Conservation (phyloP, 768 basidiomycete species). For the Lactifluus rugatus region DNA sequence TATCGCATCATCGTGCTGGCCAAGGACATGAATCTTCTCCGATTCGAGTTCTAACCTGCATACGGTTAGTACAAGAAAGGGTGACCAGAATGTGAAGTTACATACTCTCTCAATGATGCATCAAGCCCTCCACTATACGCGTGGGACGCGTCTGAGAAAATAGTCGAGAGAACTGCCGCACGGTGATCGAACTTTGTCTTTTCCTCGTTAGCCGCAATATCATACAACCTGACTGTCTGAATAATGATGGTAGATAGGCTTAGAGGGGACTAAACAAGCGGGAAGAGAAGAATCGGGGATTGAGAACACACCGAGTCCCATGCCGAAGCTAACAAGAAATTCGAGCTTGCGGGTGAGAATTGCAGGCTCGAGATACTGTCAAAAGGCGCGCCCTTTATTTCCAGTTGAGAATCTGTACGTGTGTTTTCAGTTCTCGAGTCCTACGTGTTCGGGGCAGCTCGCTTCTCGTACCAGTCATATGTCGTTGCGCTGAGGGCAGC, state of each 20-base stretch:
- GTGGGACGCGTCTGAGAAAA: slow-evolving; percentile 55
- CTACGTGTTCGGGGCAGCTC: too few species aligned
- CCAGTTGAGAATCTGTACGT: slow-evolving; percentile 22
- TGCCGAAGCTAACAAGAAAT: slow-evolving; percentile 72
- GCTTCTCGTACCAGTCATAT: too few species aligned
- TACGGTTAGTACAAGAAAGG: background rate
- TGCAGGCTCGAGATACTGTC: slow-evolving; percentile 52
- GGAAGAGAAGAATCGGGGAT: slow-evolving; percentile 27
- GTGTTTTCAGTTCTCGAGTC: background rate
- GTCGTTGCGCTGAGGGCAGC: too few species aligned
- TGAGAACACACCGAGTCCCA: slow-evolving; percentile 69
- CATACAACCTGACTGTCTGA: slow-evolving; percentile 54
- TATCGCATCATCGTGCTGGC: slow-evolving; percentile 73
- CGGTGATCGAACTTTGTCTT: slow-evolving; percentile 82
- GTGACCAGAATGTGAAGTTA: slow-evolving; percentile 16
- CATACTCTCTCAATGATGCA: slow-evolving; percentile 72
- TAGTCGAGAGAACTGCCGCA: slow-evolving; percentile 78
- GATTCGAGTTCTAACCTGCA: slow-evolving; percentile 68
- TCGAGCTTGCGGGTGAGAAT: slow-evolving; percentile 73
- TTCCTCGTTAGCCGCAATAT: slow-evolving; percentile 47
- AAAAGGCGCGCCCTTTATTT: too few species aligned
- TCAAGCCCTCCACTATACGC: slow-evolving; percentile 86
- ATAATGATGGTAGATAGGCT: slow-evolving; percentile 27
- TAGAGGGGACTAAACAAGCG: slow-evolving; percentile 10
- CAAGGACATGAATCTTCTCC: slow-evolving; percentile 64